Conservation (phyloP, 768 basidiomycete species). For the Xerocomus brunneocitrinus region DNA sequence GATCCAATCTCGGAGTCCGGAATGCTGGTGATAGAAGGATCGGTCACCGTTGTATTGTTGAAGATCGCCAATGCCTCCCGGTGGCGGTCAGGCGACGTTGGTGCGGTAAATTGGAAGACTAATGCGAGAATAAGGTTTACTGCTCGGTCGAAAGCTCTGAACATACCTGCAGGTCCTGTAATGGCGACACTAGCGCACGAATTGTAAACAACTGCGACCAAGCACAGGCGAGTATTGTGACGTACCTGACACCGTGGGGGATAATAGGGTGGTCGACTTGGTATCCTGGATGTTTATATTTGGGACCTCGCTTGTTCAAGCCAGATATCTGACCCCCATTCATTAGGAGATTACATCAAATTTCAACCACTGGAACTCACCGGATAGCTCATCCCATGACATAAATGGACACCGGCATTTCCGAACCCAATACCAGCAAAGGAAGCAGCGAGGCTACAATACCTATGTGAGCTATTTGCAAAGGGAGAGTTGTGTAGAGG, state of each 20-base stretch:
- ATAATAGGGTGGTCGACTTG: constrained; percentile 82
- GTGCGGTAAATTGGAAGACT: constrained; percentile 96
- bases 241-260: constrained; percentile 81
- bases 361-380: constrained; percentile 38
- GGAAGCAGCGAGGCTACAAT: constrained; percentile 73
- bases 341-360: neutral
- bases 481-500: neutral
- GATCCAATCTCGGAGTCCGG: constrained; percentile 76
- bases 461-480: neutral
- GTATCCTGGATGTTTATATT: constrained; percentile 91
- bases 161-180: constrained; percentile 76
- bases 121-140: neutral
- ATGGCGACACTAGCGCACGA: constrained; percentile 62
- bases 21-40: constrained; percentile 67
- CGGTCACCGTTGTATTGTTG: constrained; percentile 55
- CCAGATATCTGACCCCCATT: constrained; percentile 66
- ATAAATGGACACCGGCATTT: constrained; percentile 88
- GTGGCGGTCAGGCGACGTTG: constrained; percentile 88
- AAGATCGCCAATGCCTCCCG: constrained; percentile 87
- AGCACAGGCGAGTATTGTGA: neutral
- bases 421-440: constrained; percentile 96
- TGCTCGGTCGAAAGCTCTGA: constrained; percentile 5
- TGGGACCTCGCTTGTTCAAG: constrained; percentile 89
- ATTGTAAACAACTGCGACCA: neutral
- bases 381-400: constrained; percentile 87